Conservation (phyloP, 169 alveolate genomes). For the Perkinsus chesapeaki region DNA sequence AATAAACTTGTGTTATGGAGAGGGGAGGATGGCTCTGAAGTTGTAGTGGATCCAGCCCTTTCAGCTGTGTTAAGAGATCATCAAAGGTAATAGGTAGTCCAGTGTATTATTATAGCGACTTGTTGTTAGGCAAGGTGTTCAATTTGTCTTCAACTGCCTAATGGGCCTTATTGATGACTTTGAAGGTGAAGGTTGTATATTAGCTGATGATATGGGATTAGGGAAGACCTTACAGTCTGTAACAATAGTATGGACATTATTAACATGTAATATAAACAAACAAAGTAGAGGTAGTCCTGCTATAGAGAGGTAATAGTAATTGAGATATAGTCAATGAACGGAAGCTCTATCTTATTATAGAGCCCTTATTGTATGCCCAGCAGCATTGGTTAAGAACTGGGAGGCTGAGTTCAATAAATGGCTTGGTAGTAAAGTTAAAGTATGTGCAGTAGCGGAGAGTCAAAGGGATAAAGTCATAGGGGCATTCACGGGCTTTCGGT, state of each 20-base stretch:
- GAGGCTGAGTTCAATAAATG: slow-evolving; percentile 83
- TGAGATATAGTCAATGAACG: neutral
- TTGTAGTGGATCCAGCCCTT: slow-evolving; percentile 45
- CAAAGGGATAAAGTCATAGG: slow-evolving; percentile 74
- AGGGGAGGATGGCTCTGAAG: slow-evolving; percentile 23
- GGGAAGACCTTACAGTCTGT: slow-evolving; percentile 81
- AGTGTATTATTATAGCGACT: neutral
- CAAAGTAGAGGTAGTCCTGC: slow-evolving; percentile 55
- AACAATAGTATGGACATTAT: slow-evolving; percentile 74
- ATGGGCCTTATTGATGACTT: slow-evolving; percentile 73
- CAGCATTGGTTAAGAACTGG: slow-evolving; percentile 84
- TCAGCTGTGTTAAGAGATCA: slow-evolving; percentile 62
- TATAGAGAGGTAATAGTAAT: neutral
- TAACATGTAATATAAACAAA: slow-evolving; percentile 67
- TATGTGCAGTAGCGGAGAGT: slow-evolving; percentile 73
- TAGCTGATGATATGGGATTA: slow-evolving; percentile 87
- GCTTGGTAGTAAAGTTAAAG: slow-evolving; percentile 73
- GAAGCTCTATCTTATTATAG: slow-evolving; percentile 58
- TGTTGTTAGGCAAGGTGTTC: slow-evolving; percentile 67
- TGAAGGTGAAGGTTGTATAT: slow-evolving; percentile 76
- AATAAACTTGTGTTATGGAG: slow-evolving; percentile 19
- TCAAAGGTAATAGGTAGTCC: slow-evolving; percentile 25
- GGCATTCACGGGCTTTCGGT: slow-evolving; percentile 73
- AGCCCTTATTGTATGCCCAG: slow-evolving; percentile 84
- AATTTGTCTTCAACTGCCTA: slow-evolving; percentile 76